Percentiles rank a stretch among this genome's conserved stretches.
Conservation (phyloP, 1,284 basidiomycete genomes). For the Rhodotorula glutinis region DNA sequence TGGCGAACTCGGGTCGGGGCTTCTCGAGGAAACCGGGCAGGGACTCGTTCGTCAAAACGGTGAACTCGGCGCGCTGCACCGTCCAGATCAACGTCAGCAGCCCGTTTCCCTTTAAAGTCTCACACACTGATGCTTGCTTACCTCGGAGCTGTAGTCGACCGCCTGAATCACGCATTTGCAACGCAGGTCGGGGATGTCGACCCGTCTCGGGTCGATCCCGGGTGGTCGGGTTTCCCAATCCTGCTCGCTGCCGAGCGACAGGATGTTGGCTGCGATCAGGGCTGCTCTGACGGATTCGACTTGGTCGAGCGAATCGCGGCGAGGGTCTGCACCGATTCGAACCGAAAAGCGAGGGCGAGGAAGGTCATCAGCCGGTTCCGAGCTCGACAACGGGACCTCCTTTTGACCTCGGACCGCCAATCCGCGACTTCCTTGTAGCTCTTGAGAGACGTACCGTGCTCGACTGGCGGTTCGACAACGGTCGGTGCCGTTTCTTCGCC, state of each 20-base stretch:
- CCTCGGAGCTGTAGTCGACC: conserved; percentile 19
- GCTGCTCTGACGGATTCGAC: conserved; percentile 2
- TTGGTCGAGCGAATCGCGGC: background rate
- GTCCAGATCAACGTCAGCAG: no score
- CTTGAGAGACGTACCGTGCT: background rate
- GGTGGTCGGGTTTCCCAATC: conserved; percentile 26
- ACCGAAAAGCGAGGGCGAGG: no score
- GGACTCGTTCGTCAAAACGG: conserved; percentile 56
- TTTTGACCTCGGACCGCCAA: no score
- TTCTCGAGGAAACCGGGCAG: conserved; percentile 58
- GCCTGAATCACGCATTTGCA: conserved; percentile 22
- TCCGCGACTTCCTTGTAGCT: background rate
- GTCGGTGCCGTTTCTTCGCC: background rate
- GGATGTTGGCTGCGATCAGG: conserved; percentile 19
- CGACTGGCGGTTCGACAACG: background rate
- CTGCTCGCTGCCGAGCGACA: background rate
- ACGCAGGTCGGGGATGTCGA: conserved; percentile 29
- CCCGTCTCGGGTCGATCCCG: conserved; percentile 23
- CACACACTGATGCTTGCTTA: no score
- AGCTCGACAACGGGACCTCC: no score
- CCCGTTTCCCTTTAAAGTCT: no score
- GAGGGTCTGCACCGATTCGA: no score
- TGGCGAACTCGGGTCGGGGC: conserved; percentile 55
- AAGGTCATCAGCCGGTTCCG: no score
- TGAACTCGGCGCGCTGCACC: conserved; percentile 51